These are phyloP conservation scores for Podospora bellae-mahoneyi DNA, from an alignment of 495 filamentous ascomycete genomes.

Conservation along the genomic window DNA sequence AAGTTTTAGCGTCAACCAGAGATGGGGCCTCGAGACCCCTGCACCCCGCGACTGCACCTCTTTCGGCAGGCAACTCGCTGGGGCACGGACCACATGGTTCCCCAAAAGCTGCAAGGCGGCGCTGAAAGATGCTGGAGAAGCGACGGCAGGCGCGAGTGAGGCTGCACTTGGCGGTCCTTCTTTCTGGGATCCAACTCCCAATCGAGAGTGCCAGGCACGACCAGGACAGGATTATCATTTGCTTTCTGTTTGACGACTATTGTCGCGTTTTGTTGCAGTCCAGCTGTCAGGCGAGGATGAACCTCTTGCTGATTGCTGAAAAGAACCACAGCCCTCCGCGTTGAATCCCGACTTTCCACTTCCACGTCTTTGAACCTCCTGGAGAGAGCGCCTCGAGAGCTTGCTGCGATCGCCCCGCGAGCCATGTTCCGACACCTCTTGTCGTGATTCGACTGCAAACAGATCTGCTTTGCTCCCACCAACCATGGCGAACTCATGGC, in stretches of 20 bases:
- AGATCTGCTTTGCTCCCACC: not conserved
- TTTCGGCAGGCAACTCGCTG: not conserved
- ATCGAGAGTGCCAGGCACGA: slow-evolving; percentile 6
- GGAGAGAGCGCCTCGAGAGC: not conserved
- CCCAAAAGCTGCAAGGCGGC: slow-evolving; percentile 1
- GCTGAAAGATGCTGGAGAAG: slow-evolving; percentile 2
- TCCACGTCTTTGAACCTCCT: not conserved
- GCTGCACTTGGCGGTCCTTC: slow-evolving; percentile 1
- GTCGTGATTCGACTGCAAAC: slow-evolving; percentile 18
- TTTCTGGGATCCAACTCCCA: not conserved
- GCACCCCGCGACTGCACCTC: not conserved
- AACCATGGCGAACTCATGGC: slow-evolving; percentile 38
- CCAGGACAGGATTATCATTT: not conserved
- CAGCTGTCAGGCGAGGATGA: not conserved
- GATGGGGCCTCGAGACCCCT: slow-evolving; percentile 1
- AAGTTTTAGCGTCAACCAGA: slow-evolving; percentile 11
- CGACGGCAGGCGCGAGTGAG: slow-evolving; percentile 1
- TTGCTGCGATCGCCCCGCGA: not conserved
- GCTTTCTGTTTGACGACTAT: not conserved
- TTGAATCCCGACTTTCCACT: not conserved
- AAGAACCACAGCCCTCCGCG: not conserved
- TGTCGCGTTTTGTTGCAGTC: not conserved
- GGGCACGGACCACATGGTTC: not conserved
- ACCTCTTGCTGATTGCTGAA: not conserved
- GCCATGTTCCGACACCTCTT: slow-evolving; percentile 19